Percentiles rank a stretch among this genome's conserved stretches.
These are phyloP conservation scores for Flagelloscypha sp. DNA, from an alignment of 768 basidiomycete species.

Conservation along the genomic window DNA sequence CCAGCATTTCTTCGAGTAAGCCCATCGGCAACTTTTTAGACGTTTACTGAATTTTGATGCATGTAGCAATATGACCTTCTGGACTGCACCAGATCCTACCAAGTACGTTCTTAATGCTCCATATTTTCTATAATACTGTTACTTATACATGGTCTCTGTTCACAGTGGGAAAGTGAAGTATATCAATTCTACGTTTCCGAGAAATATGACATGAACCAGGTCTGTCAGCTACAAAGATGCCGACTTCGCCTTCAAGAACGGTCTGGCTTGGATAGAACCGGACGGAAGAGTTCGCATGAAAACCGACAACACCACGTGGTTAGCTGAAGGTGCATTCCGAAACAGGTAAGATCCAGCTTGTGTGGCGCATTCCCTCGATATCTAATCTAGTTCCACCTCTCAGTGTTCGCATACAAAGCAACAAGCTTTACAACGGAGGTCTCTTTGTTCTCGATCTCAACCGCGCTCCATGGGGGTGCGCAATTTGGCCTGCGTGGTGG, in stretches of 20 bases:
- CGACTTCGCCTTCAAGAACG: conserved; percentile 42
- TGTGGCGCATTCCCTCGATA: not conserved
- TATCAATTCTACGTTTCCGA: conserved; percentile 18
- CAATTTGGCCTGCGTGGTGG: conserved; percentile 87
- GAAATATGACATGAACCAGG: conserved; percentile 25
- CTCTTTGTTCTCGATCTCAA: conserved; percentile 80
- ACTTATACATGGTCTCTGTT: conserved; percentile 10
- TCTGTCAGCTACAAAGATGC: conserved; percentile 51
- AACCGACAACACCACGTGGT: conserved; percentile 57
- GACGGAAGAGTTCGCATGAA: conserved; percentile 66
- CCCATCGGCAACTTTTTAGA: conserved; percentile 10
- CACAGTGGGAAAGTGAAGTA: conserved; percentile 65
- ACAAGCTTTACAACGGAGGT: conserved; percentile 59
- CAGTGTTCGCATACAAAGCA: conserved; percentile 73
- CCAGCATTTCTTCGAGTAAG: conserved; percentile 61
- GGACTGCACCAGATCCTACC: conserved; percentile 55
- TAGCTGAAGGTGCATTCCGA: conserved; percentile 46
- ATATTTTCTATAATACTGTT: conserved; percentile 7
- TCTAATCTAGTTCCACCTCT: not conserved
- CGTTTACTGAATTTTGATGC: conserved; percentile 5
- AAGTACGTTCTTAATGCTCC: conserved; percentile 33
- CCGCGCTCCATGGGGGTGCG: conserved; percentile 85
- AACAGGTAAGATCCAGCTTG: conserved; percentile 39
- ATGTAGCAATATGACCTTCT: conserved; percentile 51
- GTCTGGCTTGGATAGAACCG: conserved; percentile 49